Evolutionary conservation across 768 basidiomycete genomes (phyloP).

Genomic region (Daedaleopsis sinensis): DNA sequence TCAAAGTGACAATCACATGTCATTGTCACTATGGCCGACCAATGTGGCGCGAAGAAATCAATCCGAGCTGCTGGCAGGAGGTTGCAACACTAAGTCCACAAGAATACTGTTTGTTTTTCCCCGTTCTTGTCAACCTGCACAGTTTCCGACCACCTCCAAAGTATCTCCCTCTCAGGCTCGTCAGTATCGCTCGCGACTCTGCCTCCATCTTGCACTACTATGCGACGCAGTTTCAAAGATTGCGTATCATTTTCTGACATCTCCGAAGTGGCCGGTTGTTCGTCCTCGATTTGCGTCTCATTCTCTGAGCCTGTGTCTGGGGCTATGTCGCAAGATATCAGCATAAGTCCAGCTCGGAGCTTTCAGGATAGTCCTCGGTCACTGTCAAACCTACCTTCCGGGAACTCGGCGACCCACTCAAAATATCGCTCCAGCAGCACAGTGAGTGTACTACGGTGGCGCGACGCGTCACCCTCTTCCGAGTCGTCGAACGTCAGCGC

Average conservation of each 20-base stretch:
- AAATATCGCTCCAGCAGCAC: conserved; percentile 56
- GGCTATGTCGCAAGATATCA: neutral
- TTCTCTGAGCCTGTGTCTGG: neutral
- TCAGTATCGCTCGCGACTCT: neutral
- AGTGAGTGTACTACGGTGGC: conserved; percentile 36
- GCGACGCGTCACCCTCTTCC: conserved; percentile 17
- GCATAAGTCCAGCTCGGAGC: too few species aligned
- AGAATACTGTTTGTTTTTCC: neutral
- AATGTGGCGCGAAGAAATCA: too few species aligned
- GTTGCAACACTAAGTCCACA: neutral
- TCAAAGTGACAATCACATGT: neutral
- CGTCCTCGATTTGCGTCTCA: neutral
- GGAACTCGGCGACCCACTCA: conserved; percentile 50
- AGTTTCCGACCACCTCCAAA: conserved; percentile 21
- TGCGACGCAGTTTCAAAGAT: conserved; percentile 1
- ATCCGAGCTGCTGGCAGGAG: too few species aligned
- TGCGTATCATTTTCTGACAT: neutral
- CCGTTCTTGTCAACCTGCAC: neutral
- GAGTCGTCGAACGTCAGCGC: conserved; percentile 17
- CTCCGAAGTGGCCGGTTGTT: neutral
- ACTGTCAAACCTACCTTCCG: conserved; percentile 45
- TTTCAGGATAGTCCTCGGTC: too few species aligned
- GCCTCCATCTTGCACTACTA: neutral
- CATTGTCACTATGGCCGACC: neutral
- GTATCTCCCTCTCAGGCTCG: conserved; percentile 1